phyloP scores from a whole-genome alignment of 1,284 basidiomycete genomes.

The Cryptococcus sp. region DNA sequence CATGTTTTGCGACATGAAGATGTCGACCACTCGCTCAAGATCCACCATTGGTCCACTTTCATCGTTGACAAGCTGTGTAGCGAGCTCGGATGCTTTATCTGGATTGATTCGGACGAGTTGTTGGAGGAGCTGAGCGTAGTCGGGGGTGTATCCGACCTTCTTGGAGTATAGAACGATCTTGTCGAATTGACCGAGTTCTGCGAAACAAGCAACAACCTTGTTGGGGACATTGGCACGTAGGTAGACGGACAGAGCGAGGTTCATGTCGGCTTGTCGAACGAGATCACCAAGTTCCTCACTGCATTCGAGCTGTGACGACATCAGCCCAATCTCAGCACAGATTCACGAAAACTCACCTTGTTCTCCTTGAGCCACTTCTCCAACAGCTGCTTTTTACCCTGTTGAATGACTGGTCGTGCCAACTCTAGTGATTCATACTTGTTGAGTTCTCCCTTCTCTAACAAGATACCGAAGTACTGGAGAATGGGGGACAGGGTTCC shows the following conservation, averaged over 20 bases:
- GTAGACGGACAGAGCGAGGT: slow-evolving; percentile 96
- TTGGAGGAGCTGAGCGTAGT: slow-evolving; percentile 91
- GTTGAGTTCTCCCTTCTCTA: slow-evolving; percentile 98
- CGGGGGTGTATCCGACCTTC: slow-evolving; percentile 92
- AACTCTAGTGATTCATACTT: slow-evolving; percentile 94
- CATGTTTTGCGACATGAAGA: slow-evolving; percentile 99
- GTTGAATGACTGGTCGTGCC: slow-evolving; percentile 90
- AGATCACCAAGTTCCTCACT: slow-evolving; percentile 98
- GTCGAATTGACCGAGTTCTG: slow-evolving; percentile 96
- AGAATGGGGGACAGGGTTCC: slow-evolving; percentile 94
- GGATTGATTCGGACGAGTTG: slow-evolving; percentile 96
- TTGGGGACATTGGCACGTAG: slow-evolving; percentile 96
- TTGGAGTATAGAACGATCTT: slow-evolving; percentile 98
- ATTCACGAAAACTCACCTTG: slow-evolving; percentile 57
- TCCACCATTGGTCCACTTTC: slow-evolving; percentile 90
- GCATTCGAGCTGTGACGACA: slow-evolving; percentile 73
- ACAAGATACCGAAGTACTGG: slow-evolving; percentile 95
- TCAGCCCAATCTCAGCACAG: not conserved
- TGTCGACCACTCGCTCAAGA: slow-evolving; percentile 91
- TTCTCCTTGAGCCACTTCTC: slow-evolving; percentile 99
- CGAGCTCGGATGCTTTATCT: slow-evolving; percentile 98
- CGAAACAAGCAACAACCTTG: slow-evolving; percentile 98
- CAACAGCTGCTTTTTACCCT: slow-evolving; percentile 93
- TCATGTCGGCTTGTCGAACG: slow-evolving; percentile 87
- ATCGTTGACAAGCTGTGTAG: slow-evolving; percentile 89